phyloP scores from a whole-genome alignment of 768 basidiomycete genomes.

The Lactarius deliciosus region DNA sequence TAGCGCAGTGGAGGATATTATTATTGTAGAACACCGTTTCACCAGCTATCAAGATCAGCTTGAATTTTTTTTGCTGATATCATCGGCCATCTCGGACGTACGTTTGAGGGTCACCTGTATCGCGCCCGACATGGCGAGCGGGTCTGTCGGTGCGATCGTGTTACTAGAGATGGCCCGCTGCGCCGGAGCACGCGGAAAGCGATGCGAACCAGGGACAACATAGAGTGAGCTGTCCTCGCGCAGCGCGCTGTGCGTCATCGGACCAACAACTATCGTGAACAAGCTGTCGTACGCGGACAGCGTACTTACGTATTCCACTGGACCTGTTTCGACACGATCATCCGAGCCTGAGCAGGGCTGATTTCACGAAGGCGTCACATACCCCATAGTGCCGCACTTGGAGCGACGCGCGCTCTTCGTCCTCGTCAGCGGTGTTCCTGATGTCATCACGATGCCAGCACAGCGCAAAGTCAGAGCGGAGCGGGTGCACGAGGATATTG shows the following conservation, averaged over 20 bases:
- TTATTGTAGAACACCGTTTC: constrained; percentile 80
- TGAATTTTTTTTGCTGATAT: not conserved
- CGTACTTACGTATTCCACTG: constrained; percentile 77
- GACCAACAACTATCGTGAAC: not conserved
- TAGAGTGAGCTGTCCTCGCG: constrained; percentile 68
- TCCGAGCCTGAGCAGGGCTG: not conserved
- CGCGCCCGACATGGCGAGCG: constrained; percentile 69
- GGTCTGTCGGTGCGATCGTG: constrained; percentile 51
- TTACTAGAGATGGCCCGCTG: constrained; percentile 59
- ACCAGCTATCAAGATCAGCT: constrained; percentile 45
- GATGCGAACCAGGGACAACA: constrained; percentile 70
- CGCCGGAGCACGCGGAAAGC: constrained; percentile 49
- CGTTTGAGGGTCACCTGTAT: constrained; percentile 55
- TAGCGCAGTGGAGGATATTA: constrained; percentile 75
- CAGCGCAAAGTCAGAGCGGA: constrained; percentile 62
- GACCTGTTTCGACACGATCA: constrained; percentile 42
- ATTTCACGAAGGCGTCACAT: constrained; percentile 31
- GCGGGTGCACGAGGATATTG: constrained; percentile 72
- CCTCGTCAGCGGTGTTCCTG: constrained; percentile 50
- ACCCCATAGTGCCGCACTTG: constrained; percentile 65
- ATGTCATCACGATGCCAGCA: constrained; percentile 84
- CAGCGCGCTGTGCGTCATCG: constrained; percentile 50
- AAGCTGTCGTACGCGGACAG: not conserved
- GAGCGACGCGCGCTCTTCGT: constrained; percentile 61
- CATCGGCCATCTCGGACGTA: constrained; percentile 34